Evolutionary conservation across 2,329 filamentous ascomycete genomes (phyloP), one percentile per base, ranked within the genome.

Genomic region (Chaetomium sp.): DNA sequence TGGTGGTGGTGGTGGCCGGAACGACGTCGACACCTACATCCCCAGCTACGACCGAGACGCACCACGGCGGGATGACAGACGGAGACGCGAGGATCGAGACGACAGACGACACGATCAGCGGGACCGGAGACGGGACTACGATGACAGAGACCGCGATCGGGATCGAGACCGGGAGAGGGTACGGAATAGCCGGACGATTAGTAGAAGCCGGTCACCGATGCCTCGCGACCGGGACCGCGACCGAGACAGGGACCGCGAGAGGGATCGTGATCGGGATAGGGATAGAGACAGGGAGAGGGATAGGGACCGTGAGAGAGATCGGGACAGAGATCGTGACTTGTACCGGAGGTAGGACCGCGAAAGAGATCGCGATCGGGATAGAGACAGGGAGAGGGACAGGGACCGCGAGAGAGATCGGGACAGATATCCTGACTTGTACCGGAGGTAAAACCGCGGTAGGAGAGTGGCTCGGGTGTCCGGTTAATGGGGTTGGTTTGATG

Each of bases 11-110:
- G 58, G 54, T 5, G 53, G 52, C 19, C 54, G 63, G 5, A 65
- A 65, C 4, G 70, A 72, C 49, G 67, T 75, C 6, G 77, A 79
- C 62, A 78, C 76, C 0, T 79, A 79, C 59, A 77, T 79, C 27
- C 77, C 77, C 8, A 72, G 70, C 44, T 79, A 79, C 51, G 67
- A 71, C 19, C 63, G 68, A 3, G 74, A 74, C 14, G 59, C 55
- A 33, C 66, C 65, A 6, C 67, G 68, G 4, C 65, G 73, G 49
- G 72, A 75, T 8, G 74, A 76, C 12, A 66, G 74, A 2, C 67
- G 70, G 36, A 68, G 70, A 0, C 62, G 70, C 36, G 71, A 74
- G 19, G 71, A 74, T 49, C 67, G 74, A 64, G 74, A 76, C 36
- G 70, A 73, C 10, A 61, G 67, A 40, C 65, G 69, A 37, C 63